Percentiles rank a stretch among this genome's conserved stretches.
These are phyloP conservation scores for Diversispora eburnea DNA, from an alignment of 192 early-diverging fungal genomes.

Conservation along the genomic window DNA sequence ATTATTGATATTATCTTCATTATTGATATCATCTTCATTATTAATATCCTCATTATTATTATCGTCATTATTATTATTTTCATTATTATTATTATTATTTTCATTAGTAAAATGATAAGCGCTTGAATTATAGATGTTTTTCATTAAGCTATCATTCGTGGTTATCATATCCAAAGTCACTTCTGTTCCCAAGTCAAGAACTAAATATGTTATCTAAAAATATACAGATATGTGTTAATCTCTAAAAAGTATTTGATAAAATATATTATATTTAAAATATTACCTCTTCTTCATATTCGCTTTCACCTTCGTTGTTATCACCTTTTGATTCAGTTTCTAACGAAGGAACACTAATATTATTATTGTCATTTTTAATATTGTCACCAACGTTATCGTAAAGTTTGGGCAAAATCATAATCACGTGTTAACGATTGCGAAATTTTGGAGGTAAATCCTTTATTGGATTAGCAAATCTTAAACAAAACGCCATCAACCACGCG, in stretches of 20 bases:
- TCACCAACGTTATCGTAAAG: too few relatives aligned
- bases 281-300: neutral
- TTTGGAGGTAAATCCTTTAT: too few relatives aligned
- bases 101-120: neutral
- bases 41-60: neutral
- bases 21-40: neutral
- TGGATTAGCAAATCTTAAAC: too few relatives aligned
- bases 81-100: neutral
- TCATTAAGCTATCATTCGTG: neutral
- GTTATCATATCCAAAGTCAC: conserved; percentile 16
- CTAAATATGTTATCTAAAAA: neutral
- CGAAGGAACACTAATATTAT: too few relatives aligned
- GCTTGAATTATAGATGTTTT: neutral
- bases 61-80: neutral
- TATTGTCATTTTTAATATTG: too few relatives aligned
- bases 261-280: neutral
- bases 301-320: neutral
- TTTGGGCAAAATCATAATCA: too few relatives aligned
- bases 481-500: too few relatives aligned
- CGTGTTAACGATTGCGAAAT: too few relatives aligned
- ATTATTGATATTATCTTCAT: neutral
- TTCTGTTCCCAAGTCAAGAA: conserved; percentile 8
- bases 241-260: neutral
- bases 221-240: neutral
- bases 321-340: too few relatives aligned